Percentiles rank a stretch among this genome's conserved stretches.
Evolutionary conservation across 2,329 filamentous ascomycete genomes (phyloP).

Genomic region (Paraphaeosphaeria sporulosa): DNA sequence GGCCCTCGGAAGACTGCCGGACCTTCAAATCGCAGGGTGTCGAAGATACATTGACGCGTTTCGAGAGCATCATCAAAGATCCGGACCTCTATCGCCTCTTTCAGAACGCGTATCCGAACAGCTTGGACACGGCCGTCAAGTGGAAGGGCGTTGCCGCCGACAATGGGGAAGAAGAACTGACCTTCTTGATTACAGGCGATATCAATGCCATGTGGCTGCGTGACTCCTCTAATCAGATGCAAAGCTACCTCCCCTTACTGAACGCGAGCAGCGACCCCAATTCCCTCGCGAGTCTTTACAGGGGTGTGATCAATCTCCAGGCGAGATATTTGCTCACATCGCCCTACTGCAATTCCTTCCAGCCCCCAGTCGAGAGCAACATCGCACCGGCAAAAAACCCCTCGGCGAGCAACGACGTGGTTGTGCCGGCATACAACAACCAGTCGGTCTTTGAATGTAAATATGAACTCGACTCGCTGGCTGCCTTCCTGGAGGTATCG

Average conservation of each 20-base stretch:
- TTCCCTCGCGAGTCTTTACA: conserved; percentile 72
- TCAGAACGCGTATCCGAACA: conserved; percentile 77
- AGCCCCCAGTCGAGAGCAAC: conserved; percentile 58
- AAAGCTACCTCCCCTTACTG: conserved; percentile 71
- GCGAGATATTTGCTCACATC: conserved; percentile 70
- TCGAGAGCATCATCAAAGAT: conserved; percentile 53
- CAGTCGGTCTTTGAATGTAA: conserved; percentile 61
- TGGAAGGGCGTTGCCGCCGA: conserved; percentile 70
- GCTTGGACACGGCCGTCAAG: conserved; percentile 74
- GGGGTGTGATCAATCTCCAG: conserved; percentile 76
- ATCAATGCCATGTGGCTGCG: conserved; percentile 65
- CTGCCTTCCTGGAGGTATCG: conserved; percentile 59
- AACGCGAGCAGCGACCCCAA: conserved; percentile 61
- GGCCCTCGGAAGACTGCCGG: conserved; percentile 53
- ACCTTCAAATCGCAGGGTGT: conserved; percentile 57
- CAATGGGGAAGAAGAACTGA: conserved; percentile 68
- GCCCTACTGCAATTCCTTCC: conserved; percentile 63
- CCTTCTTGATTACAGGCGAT: conserved; percentile 66
- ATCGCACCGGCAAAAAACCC: conserved; percentile 50
- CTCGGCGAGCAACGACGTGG: conserved; percentile 50
- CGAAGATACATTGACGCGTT: conserved; percentile 48
- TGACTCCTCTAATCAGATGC: conserved; percentile 72
- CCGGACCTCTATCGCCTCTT: conserved; percentile 74
- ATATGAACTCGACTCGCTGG: conserved; percentile 62
- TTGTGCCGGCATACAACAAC: conserved; percentile 54